Conservation (phyloP, 2,329 filamentous ascomycete species). For the Penicillium sp. region DNA sequence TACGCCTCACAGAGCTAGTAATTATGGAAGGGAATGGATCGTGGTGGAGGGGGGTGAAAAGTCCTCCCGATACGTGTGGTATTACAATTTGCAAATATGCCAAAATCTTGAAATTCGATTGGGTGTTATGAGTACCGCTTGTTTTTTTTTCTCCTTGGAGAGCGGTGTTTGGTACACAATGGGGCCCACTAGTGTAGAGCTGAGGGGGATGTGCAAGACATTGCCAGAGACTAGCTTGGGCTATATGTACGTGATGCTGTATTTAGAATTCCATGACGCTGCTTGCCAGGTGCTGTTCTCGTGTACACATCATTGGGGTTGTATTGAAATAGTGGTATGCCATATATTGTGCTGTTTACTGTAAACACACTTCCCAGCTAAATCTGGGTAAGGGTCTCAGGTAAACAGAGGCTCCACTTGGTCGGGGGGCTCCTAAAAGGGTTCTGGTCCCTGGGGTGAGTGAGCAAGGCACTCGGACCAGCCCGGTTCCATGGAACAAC, state of each 20-base stretch:
- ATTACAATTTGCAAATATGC: neutral
- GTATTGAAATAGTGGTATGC: neutral
- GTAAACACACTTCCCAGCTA: slow-evolving; percentile 7
- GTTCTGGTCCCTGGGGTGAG: slow-evolving; percentile 12
- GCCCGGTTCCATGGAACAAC: neutral
- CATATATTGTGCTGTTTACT: slow-evolving; percentile 1
- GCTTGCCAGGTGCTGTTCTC: neutral
- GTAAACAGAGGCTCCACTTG: slow-evolving; percentile 11
- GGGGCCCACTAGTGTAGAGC: slow-evolving; percentile 2
- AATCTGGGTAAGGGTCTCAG: slow-evolving; percentile 14
- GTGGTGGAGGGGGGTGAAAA: neutral
- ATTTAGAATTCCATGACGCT: neutral
- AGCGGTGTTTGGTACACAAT: neutral
- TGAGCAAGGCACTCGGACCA: neutral
- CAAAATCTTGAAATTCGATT: no score
- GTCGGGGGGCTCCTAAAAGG: neutral
- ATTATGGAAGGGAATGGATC: neutral
- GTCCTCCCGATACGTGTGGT: neutral
- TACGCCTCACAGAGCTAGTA: neutral
- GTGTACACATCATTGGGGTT: neutral
- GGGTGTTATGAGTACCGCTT: neutral
- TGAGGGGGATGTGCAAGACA: neutral
- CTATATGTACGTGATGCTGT: neutral
- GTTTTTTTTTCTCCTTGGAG: no score
- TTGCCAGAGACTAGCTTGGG: neutral